Percentiles rank a stretch among this genome's conserved stretches.
These are phyloP conservation scores for Podospora didyma DNA, from an alignment of 495 filamentous ascomycete species.

Conservation along the genomic window DNA sequence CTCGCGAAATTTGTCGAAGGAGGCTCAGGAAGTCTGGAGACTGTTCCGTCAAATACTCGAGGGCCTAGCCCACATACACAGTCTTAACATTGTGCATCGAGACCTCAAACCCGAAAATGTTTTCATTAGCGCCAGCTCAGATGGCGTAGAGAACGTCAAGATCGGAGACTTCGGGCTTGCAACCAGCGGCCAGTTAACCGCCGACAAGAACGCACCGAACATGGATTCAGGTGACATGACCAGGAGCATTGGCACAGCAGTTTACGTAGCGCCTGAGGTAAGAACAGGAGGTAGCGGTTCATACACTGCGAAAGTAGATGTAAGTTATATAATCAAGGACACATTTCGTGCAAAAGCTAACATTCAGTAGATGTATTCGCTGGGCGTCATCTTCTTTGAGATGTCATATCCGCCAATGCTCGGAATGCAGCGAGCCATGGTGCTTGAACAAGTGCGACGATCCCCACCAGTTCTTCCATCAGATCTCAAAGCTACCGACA, in stretches of 20 bases:
- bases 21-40: slow-evolving; percentile 77
- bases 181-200: slow-evolving; percentile 71
- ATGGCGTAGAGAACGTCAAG: slow-evolving; percentile 79
- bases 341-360: neutral
- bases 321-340: slow-evolving; percentile 36
- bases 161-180: slow-evolving; percentile 97
- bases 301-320: slow-evolving; percentile 92
- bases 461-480: slow-evolving; percentile 63
- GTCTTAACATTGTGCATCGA: slow-evolving; percentile 87
- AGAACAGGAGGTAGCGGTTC: slow-evolving; percentile 64
- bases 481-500: slow-evolving; percentile 73
- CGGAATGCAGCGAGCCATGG: slow-evolving; percentile 83
- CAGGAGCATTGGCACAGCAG: slow-evolving; percentile 86
- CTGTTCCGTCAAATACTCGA: slow-evolving; percentile 89
- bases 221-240: slow-evolving; percentile 55
- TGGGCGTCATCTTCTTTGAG: slow-evolving; percentile 97
- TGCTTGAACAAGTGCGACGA: slow-evolving; percentile 66
- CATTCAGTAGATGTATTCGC: slow-evolving; percentile 81
- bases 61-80: slow-evolving; percentile 85
- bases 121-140: slow-evolving; percentile 64
- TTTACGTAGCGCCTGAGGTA: slow-evolving; percentile 93
- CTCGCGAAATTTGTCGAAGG: slow-evolving; percentile 64
- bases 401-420: slow-evolving; percentile 83
- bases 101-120: slow-evolving; percentile 98
- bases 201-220: slow-evolving; percentile 62